phyloP scores from a whole-genome alignment of 306 rosid species.

The Gillenia trifoliata region DNA sequence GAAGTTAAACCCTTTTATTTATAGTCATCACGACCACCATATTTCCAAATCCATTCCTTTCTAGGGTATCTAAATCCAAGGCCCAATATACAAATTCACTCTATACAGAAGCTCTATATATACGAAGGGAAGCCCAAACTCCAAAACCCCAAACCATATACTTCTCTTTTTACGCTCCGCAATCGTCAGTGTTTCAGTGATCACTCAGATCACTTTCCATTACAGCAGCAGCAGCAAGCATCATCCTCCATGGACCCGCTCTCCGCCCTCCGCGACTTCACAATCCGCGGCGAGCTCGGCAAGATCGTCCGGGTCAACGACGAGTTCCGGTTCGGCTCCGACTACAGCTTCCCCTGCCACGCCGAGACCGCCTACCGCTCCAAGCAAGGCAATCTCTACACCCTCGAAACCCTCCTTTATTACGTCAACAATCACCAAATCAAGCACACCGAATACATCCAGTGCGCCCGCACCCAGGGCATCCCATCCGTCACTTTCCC shows the following conservation, averaged over 20 bases:
- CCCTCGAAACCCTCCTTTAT: constrained; percentile 89
- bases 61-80: no score
- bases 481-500: constrained; percentile 79
- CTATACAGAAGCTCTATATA: no score
- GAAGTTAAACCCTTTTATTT: no score
- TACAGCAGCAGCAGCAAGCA: not conserved
- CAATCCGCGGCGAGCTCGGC: constrained; percentile 83
- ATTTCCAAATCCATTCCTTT: no score
- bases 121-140: not conserved
- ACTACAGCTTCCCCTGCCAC: constrained; percentile 65
- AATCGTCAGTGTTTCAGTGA: not conserved
- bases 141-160: not conserved
- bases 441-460: constrained; percentile 87
- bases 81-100: no score
- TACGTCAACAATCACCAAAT: constrained; percentile 69
- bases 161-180: not conserved
- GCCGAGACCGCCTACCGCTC: constrained; percentile 81
- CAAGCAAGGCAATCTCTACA: constrained; percentile 84
- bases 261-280: constrained; percentile 84
- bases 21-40: no score
- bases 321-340: constrained; percentile 82
- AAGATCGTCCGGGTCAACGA: constrained; percentile 49
- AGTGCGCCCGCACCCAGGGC: constrained; percentile 67
- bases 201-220: not conserved
- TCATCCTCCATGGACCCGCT: constrained; percentile 68